A percentile compares a stretch with the other conserved stretches of the same genome.
These are phyloP conservation scores for Pestalotiopsis sp. DNA, from an alignment of 2,329 filamentous ascomycete genomes.

Conservation along the genomic window DNA sequence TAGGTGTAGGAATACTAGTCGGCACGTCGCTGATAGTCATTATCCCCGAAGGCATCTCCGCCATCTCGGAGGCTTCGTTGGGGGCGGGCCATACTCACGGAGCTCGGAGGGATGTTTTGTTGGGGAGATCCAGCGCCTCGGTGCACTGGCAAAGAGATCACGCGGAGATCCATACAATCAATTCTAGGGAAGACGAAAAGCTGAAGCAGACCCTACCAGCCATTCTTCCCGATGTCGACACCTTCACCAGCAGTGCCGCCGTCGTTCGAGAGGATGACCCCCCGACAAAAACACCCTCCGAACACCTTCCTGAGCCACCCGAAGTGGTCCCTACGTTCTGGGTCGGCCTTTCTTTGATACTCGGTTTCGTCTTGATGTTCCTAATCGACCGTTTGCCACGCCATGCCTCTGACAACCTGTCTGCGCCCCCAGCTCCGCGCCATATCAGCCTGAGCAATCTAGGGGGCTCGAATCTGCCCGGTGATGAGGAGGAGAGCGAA, in stretches of 20 bases:
- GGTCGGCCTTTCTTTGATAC: conserved; percentile 83
- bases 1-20: conserved; percentile 92
- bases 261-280: conserved; percentile 14
- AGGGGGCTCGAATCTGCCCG: conserved; percentile 49
- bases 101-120: neutral
- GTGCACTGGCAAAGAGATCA: conserved; percentile 1
- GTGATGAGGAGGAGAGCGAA: conserved; percentile 59
- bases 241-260: neutral
- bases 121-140: neutral
- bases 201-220: conserved; percentile 1
- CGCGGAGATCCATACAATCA: neutral
- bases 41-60: conserved; percentile 94
- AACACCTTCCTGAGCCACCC: conserved; percentile 8
- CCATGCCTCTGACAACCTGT: conserved; percentile 68
- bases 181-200: neutral
- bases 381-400: conserved; percentile 85
- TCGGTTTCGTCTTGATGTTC: conserved; percentile 96
- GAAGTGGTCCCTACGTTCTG: conserved; percentile 65
- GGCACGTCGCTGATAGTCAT: conserved; percentile 96
- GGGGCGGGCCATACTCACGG: conserved; percentile 20
- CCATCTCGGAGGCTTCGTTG: conserved; percentile 67
- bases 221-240: conserved; percentile 3
- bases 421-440: conserved; percentile 68
- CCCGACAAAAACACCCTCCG: conserved; percentile 40
- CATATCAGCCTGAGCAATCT: conserved; percentile 90